phyloP scores from a whole-genome alignment of 2,329 filamentous ascomycete species.

The Scorias spongiosa region DNA sequence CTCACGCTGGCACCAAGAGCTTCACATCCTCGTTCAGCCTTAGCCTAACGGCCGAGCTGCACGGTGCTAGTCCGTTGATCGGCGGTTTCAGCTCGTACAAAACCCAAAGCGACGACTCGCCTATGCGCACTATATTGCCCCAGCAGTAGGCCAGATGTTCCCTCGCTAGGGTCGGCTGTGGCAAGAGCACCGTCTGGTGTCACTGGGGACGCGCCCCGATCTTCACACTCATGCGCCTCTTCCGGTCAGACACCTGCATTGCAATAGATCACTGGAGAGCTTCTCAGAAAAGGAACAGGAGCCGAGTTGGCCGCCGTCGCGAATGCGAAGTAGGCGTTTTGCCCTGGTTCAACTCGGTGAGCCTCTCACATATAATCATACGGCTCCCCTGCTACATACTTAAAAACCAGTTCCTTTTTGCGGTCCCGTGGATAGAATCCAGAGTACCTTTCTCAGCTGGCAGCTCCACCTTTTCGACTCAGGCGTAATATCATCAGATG shows the following conservation, averaged over 20 bases:
- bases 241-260: constrained; percentile 6
- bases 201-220: constrained; percentile 14
- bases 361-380: too few relatives aligned
- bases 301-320: background rate
- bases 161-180: constrained; percentile 12
- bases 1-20: constrained; percentile 32
- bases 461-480: background rate
- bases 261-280: constrained; percentile 1
- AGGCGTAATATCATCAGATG: background rate
- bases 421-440: too few relatives aligned
- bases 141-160: constrained; percentile 7
- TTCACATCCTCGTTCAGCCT: constrained; percentile 26
- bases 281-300: background rate
- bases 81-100: constrained; percentile 6
- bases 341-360: too few relatives aligned
- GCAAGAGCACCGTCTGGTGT: constrained; percentile 6
- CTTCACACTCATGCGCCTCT: constrained; percentile 5
- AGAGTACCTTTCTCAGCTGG: constrained; percentile 44
- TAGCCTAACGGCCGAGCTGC: constrained; percentile 27
- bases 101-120: constrained; percentile 3
- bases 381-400: too few relatives aligned
- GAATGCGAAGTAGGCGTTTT: too few relatives aligned
- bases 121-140: constrained; percentile 3
- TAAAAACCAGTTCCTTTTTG: too few relatives aligned
- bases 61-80: constrained; percentile 13